Base-by-base conservation (phyloP, 257 asterid species). In the Apocynum venetum region DNA sequence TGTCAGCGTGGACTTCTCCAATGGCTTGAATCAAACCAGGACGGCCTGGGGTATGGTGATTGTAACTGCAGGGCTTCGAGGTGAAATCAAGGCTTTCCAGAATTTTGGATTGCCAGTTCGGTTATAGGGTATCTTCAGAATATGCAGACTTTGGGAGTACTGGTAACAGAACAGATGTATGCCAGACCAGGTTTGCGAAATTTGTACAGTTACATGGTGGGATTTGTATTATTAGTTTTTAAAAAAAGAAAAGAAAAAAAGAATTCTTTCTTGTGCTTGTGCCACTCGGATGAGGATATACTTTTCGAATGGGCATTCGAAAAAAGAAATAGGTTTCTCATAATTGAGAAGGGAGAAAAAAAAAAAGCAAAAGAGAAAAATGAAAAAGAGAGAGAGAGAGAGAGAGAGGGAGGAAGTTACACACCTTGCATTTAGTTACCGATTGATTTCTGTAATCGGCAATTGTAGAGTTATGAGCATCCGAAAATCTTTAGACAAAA, bases 11-110 rank as follows among this genome's bases (percentile, higher is more conserved):
- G 97, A 93, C 78, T 83, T 82, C 79, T 81, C 91, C 6, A 85
- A 85, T 13, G 92, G 96, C 76, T 55, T 88, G 55, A 85, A 82
- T 31, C 89, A 87, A 56, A 87, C 75, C 82, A 85, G 87, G 83
- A 83, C 93, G 9, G 98, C 97, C 8, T 89, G 97, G 99, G 97
- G 97, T 52, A 86, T 92, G 91, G 98, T 90, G 60, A 92, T 93
- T 60, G 97, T 93, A 17, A 88, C 97, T 31, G 99, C 99, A 1
- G 95, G 99, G 65, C 91, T 84, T 55, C 84, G 92, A 85, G 98
- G 99, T 71, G 97, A 96, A 79, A 93, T 96, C 88, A 88, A 87
- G 82, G 86, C 92, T 61, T 96, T 91, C 83, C 99, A 96, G 83
- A 96, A 92, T 84, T 96, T 96, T 63, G 98, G 99, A 74, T 81